These are phyloP conservation scores for Fomitopsis pinicola DNA, from an alignment of 1,284 basidiomycete species.

Conservation along the genomic window DNA sequence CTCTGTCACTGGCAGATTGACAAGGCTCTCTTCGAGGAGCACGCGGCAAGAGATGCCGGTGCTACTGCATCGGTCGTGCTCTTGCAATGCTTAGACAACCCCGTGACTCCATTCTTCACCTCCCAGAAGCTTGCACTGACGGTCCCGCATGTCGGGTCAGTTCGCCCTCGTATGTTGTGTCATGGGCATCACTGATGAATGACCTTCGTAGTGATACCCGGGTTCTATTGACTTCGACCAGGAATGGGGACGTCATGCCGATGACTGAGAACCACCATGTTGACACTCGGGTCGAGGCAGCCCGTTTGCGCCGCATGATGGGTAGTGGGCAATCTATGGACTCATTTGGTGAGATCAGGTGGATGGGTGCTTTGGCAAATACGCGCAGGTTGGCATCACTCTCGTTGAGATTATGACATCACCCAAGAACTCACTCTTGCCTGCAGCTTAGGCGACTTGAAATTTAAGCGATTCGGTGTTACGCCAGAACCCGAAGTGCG, in stretches of 20 bases:
- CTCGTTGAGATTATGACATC: background rate
- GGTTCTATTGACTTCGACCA: conserved; percentile 75
- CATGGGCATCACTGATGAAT: background rate
- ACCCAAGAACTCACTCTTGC: background rate
- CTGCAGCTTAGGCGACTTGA: conserved; percentile 81
- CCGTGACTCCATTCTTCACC: conserved; percentile 74
- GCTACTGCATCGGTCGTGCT: conserved; percentile 90
- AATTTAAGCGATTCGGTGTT: conserved; percentile 87
- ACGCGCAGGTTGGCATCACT: conserved; percentile 68
- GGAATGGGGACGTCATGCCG: conserved; percentile 67
- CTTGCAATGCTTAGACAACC: conserved; percentile 80
- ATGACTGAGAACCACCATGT: conserved; percentile 94
- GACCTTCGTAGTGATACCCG: conserved; percentile 72
- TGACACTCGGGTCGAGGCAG: conserved; percentile 83
- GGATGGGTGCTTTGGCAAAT: conserved; percentile 96
- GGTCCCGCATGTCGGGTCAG: conserved; percentile 90
- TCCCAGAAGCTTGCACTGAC: conserved; percentile 70
- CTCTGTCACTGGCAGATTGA: conserved; percentile 40
- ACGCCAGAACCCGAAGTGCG: conserved; percentile 95
- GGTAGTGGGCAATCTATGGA: conserved; percentile 89
- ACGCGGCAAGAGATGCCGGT: conserved; percentile 66
- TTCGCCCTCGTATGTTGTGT: background rate
- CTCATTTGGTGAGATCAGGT: conserved; percentile 91
- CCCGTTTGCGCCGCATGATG: conserved; percentile 85
- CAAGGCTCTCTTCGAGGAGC: conserved; percentile 55